Evolutionary conservation across 2,329 filamentous ascomycete species (phyloP).

Genomic region (Paramyrothecium roridum): DNA sequence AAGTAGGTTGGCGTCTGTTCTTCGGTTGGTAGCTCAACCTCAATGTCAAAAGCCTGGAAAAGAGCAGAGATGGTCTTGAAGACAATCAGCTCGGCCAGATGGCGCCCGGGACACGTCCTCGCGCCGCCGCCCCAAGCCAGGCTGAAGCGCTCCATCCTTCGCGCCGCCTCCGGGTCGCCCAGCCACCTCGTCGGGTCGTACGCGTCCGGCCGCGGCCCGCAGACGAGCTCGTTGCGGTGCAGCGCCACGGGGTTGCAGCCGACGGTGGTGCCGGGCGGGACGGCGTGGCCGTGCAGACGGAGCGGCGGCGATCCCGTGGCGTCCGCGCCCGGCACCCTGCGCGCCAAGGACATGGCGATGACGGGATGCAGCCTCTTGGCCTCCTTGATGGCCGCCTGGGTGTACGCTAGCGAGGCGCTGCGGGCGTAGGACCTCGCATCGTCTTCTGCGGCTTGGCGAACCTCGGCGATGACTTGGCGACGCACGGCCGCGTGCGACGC

Average conservation of each 20-base stretch:
- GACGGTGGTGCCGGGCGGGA: constrained; percentile 45
- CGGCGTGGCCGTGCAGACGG: constrained; percentile 30
- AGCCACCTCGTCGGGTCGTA: constrained; percentile 50
- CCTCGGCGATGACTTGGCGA: constrained; percentile 26
- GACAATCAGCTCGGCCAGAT: constrained; percentile 48
- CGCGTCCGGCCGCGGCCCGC: constrained; percentile 39
- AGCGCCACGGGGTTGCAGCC: constrained; percentile 48
- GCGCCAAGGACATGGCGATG: constrained; percentile 48
- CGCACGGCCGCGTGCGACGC: constrained; percentile 33
- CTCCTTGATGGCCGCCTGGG: constrained; percentile 46
- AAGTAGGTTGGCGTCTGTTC: constrained; percentile 44
- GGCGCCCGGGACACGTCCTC: constrained; percentile 46
- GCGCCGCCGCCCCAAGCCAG: constrained; percentile 51
- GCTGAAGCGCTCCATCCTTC: constrained; percentile 44
- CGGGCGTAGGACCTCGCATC: constrained; percentile 16
- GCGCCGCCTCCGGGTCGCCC: constrained; percentile 16
- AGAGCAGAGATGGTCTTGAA: constrained; percentile 39
- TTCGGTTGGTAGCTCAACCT: constrained; percentile 33
- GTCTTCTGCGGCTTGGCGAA: constrained; percentile 12
- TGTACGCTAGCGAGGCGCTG: constrained; percentile 25
- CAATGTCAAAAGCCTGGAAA: constrained; percentile 40
- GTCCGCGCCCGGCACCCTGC: constrained; percentile 35
- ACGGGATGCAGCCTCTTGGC: constrained; percentile 49
- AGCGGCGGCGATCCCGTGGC: constrained; percentile 11
- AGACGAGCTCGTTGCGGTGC: constrained; percentile 47